Evolutionary conservation across 2,329 filamentous ascomycete genomes (phyloP), one percentile per base, ranked within the genome.

Genomic region (Clonostachys sp.): DNA sequence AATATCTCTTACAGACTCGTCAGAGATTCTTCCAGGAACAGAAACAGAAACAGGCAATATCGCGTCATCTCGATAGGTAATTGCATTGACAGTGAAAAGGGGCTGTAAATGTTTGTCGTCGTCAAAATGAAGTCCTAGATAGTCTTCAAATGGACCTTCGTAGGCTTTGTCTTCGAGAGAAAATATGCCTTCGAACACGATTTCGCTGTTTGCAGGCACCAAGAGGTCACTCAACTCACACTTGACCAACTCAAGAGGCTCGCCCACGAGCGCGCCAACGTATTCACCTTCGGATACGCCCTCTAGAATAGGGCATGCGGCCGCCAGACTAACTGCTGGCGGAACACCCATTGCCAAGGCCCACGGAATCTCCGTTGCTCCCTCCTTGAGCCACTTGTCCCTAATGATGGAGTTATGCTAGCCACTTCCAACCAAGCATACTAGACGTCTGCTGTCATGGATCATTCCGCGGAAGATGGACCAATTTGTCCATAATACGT

Each of bases 91-190:
- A 3, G 53, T 71, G 56, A 68, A 75, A 14, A 62, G 51, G 2
- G 73, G 73, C 50, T 58, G 58, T 2, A 46, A 50, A 41, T 68
- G 66, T 1, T 52, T 55, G 16, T 74, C 70, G 3, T 61, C 68
- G 2, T 63, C 61, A 54, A 71, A 75, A 34, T 70, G 39, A 17
- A 47, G 41, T 13, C 44, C 48, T 12, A 50, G 36, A 18, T 48
- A 50, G 18, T 74, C 76, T 0, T 72, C 74, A 56, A 78, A 78
- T 0, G 75, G 75, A 0, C 74, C 76, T 47, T 79, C 75, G 0
- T 55, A 55, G 0, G 50, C 70, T 0, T 54, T 70, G 41, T 77
- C 68, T 0, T 66, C 65, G 6, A 70, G 59, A 0, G 73, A 78
- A 12, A 73, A 51, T 0, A 65, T 70, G 4, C 76, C 75, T 48